Evolutionary conservation across 192 early-diverging fungal species (phyloP), one percentile per base, ranked within the genome.

Genomic region (Coemansia erecta): DNA sequence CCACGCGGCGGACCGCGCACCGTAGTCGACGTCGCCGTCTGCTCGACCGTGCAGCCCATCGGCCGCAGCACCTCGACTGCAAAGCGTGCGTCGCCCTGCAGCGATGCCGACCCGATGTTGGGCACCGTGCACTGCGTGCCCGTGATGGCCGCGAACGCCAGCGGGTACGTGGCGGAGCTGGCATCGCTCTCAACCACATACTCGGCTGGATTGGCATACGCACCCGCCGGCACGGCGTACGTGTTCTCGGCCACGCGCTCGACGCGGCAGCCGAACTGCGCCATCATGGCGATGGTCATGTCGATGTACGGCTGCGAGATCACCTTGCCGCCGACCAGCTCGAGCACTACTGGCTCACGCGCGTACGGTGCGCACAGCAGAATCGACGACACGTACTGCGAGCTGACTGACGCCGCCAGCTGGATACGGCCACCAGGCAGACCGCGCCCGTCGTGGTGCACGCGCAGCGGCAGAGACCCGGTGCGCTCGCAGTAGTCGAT

Each of bases 221-320:
- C 70, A 2, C 84, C 84, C 44, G 82, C 57, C 15, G 94, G 91
- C 47, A 99, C 90, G 19, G 85, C 61, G 72, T 99, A 99, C 35
- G 84, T 86, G 73, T 92, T 95, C 52, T 85, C 80, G 31, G 84
- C 72, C 2, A 89, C 60, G 18, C 89, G 83, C 61, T 89, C 77
- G 47, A 95, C 92, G 7, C 75, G 53, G 56, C 92, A 84, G 41
- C 97, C 97, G 68, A 99, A 99, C 18, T 89, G 87, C 54, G 82
- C 83, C 96, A 98, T 98, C 96, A 98, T 98, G 31, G 91, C 86
- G 45, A 96, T 88, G 5, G 97, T 99, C 97, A 99, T 98, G 74
- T 99, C 95, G 63, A 99, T 99, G 80, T 99, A 99, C 10, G 91
- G 93, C 69, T 96, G 93, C 37, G 93, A 95, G 49, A 99, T 92